These are phyloP conservation scores for Fusarium pseudograminearum DNA, from an alignment of 2,329 filamentous ascomycete genomes.

Conservation along the genomic window DNA sequence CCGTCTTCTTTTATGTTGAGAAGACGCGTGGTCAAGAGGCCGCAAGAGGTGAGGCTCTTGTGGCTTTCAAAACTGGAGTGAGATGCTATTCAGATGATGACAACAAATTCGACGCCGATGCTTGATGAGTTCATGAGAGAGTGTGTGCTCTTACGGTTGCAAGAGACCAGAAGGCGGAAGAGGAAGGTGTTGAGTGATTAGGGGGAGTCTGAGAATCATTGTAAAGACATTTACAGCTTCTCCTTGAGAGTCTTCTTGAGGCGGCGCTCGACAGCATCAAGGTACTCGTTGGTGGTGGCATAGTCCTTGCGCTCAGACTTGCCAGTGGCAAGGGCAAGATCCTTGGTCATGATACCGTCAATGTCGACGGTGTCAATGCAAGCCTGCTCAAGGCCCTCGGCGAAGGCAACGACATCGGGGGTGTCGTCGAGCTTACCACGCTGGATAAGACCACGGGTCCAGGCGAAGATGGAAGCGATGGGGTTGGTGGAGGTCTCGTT, in stretches of 20 bases:
- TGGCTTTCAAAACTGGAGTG: conserved; percentile 12
- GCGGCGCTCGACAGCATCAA: conserved; percentile 90
- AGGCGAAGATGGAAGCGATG: conserved; percentile 98
- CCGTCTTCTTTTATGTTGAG: conserved; percentile 18
- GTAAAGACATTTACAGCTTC: conserved; percentile 69
- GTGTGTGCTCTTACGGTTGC: conserved; percentile 25
- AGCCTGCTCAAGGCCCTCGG: conserved; percentile 90
- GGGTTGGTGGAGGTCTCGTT: conserved; percentile 98
- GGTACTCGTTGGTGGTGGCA: conserved; percentile 92
- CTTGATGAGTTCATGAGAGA: conserved; percentile 28
- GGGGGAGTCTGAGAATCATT: conserved; percentile 11
- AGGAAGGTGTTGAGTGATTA: conserved; percentile 12
- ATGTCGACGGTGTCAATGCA: conserved; percentile 94
- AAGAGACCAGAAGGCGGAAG: conserved; percentile 30
- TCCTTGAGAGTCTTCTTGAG: conserved; percentile 84
- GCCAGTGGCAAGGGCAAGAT: conserved; percentile 93
- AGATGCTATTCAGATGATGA: conserved; percentile 29
- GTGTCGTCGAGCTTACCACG: conserved; percentile 92
- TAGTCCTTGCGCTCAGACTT: conserved; percentile 86
- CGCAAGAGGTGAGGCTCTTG: conserved; percentile 21
- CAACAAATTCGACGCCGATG: conserved; percentile 30
- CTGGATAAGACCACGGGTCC: conserved; percentile 94
- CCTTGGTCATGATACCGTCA: conserved; percentile 99
- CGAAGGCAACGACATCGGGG: conserved; percentile 92
- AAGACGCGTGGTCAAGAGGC: conserved; percentile 5